These are phyloP conservation scores for Hordeum pubiflorum DNA, from an alignment of 202 grass and related monocot genomes.

Conservation along the genomic window DNA sequence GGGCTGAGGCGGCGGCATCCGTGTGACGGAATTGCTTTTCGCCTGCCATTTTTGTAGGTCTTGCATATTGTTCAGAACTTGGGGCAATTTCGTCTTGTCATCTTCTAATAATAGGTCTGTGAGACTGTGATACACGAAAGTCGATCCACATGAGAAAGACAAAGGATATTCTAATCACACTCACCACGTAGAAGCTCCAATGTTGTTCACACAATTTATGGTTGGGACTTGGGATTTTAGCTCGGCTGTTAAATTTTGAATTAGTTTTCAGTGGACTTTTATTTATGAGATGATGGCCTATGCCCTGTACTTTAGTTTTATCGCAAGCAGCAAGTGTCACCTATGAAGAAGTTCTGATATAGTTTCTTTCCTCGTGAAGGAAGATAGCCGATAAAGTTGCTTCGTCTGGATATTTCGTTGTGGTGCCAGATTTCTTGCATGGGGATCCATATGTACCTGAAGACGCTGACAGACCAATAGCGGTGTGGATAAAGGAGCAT, in stretches of 20 bases:
- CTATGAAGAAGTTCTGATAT: background rate
- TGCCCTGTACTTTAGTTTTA: background rate
- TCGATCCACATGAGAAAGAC: too few relatives aligned
- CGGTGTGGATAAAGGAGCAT: constrained; percentile 60
- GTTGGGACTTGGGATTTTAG: background rate
- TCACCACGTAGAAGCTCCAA: too few relatives aligned
- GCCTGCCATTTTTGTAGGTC: background rate
- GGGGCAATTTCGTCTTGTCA: background rate
- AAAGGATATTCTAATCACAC: too few relatives aligned
- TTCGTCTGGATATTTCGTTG: constrained; percentile 57
- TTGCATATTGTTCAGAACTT: background rate
- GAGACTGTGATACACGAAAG: too few relatives aligned
- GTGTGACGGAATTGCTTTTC: background rate
- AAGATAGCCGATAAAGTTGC: constrained; percentile 78
- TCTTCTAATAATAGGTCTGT: background rate
- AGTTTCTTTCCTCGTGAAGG: constrained; percentile 28
- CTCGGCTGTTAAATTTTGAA: background rate
- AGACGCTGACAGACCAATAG: constrained; percentile 39
- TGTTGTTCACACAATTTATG: background rate
- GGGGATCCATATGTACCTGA: constrained; percentile 51
- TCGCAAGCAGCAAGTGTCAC: background rate
- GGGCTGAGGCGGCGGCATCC: background rate
- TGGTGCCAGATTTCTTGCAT: constrained; percentile 77
- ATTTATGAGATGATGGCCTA: background rate
- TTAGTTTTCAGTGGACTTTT: background rate